Conservation (phyloP, 2,329 filamentous ascomycete genomes). For the Aureobasidium sp. region DNA sequence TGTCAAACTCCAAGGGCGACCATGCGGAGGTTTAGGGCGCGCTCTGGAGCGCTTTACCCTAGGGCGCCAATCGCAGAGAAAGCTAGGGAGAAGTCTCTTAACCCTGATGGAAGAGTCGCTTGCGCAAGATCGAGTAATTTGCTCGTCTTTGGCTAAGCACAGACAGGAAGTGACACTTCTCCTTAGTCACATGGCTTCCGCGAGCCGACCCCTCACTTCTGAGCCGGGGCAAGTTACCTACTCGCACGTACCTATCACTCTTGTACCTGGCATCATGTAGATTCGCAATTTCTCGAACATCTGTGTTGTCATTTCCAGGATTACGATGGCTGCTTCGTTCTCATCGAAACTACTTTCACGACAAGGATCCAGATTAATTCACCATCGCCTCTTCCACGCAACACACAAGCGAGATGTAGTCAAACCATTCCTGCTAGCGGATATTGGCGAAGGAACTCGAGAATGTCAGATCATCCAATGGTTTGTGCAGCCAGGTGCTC, state of each 20-base stretch:
- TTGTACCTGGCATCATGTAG: constrained; percentile 12
- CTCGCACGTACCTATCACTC: neutral
- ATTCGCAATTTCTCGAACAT: neutral
- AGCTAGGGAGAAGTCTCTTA: neutral
- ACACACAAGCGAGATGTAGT: constrained; percentile 40
- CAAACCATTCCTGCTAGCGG: constrained; percentile 75
- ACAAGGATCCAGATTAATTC: neutral
- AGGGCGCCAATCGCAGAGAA: neutral
- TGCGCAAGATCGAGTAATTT: neutral
- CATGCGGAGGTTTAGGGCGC: constrained; percentile 5
- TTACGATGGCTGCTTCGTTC: neutral
- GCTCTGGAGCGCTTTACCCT: neutral
- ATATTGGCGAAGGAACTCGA: constrained; percentile 90
- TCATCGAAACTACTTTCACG: neutral
- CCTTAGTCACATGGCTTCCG: neutral
- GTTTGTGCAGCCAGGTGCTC: constrained; percentile 94
- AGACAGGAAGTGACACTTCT: neutral
- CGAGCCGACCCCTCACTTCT: constrained; percentile 11
- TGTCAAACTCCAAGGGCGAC: neutral
- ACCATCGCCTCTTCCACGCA: constrained; percentile 23
- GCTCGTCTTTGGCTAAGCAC: neutral
- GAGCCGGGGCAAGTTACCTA: neutral
- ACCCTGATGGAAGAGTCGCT: neutral
- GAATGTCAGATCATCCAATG: constrained; percentile 99
- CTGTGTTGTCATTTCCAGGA: neutral